These are phyloP conservation scores for Colletotrichum tabaci DNA, from an alignment of 2,329 filamentous ascomycete species.

Conservation along the genomic window DNA sequence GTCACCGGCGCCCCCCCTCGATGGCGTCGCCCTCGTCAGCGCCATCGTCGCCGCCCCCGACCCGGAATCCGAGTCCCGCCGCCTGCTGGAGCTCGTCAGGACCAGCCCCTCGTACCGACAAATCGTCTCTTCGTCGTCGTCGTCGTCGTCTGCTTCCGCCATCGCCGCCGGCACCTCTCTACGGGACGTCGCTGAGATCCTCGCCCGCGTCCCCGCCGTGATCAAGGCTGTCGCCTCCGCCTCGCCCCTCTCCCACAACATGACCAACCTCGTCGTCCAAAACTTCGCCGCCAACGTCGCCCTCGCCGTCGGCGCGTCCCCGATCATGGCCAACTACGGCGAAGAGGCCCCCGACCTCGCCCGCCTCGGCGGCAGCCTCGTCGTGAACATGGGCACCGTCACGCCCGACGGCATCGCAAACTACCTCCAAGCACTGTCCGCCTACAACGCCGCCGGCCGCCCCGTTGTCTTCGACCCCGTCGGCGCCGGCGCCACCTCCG, in stretches of 20 bases:
- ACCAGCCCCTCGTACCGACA: conserved; percentile 51
- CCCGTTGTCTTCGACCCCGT: conserved; percentile 92
- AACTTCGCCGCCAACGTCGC: conserved; percentile 96
- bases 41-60: conserved; percentile 84
- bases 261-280: conserved; percentile 97
- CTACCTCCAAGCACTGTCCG: conserved; percentile 80
- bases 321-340: conserved; percentile 94
- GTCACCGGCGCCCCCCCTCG: conserved; percentile 63
- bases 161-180: background rate
- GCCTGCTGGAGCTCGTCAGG: conserved; percentile 71
- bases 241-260: conserved; percentile 90
- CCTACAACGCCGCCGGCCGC: conserved; percentile 84
- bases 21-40: conserved; percentile 91
- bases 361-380: conserved; percentile 80
- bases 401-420: conserved; percentile 81
- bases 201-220: conserved; percentile 56
- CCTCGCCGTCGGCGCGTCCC: conserved; percentile 85
- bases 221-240: conserved; percentile 73
- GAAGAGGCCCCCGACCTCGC: conserved; percentile 88
- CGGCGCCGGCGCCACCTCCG: conserved; percentile 61
- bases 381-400: conserved; percentile 96
- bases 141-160: no score
- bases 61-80: conserved; percentile 73
- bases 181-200: conserved; percentile 44
- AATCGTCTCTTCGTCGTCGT: conserved; percentile 12